Conservation (phyloP, 2,329 filamentous ascomycete genomes). For the Aspergillus candidus region DNA sequence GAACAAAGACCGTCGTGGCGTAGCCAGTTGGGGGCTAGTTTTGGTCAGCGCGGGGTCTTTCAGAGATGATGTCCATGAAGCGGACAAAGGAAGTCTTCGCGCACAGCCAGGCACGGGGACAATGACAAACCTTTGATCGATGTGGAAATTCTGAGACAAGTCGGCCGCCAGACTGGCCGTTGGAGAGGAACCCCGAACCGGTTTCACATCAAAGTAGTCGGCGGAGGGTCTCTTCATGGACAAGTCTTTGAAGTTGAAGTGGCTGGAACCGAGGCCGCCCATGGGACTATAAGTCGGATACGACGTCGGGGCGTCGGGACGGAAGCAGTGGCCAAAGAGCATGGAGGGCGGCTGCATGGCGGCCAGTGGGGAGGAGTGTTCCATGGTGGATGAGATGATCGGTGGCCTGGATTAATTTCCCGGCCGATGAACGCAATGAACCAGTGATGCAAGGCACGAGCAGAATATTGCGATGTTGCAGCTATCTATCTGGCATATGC, state of each 20-base stretch:
- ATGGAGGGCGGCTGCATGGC: constrained; percentile 74
- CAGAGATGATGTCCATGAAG: neutral
- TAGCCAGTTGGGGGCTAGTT: constrained; percentile 70
- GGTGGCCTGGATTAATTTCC: constrained; percentile 4
- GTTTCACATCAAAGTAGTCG: constrained; percentile 79
- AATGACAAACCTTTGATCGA: constrained; percentile 75
- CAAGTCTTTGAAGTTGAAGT: constrained; percentile 70
- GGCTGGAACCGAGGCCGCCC: constrained; percentile 55
- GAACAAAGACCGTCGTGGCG: constrained; percentile 79
- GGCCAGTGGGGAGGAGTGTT: constrained; percentile 87
- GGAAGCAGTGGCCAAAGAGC: constrained; percentile 58
- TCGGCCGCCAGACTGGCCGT: constrained; percentile 87
- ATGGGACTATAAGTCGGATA: constrained; percentile 48
- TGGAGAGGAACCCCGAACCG: constrained; percentile 78
- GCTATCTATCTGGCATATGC: constrained; percentile 17
- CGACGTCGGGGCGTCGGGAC: constrained; percentile 49
- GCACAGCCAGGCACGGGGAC: too few species aligned
- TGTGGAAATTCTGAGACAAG: constrained; percentile 92
- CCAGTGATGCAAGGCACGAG: neutral
- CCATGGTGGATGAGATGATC: constrained; percentile 53
- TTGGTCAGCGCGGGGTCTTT: constrained; percentile 35
- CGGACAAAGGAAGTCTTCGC: constrained; percentile 10
- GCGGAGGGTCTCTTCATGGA: constrained; percentile 61
- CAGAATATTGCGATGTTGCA: constrained; percentile 3
- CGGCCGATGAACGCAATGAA: neutral